Evolutionary conservation across 768 basidiomycete genomes (phyloP).

Genomic region (Leccinum pellstonianum): DNA sequence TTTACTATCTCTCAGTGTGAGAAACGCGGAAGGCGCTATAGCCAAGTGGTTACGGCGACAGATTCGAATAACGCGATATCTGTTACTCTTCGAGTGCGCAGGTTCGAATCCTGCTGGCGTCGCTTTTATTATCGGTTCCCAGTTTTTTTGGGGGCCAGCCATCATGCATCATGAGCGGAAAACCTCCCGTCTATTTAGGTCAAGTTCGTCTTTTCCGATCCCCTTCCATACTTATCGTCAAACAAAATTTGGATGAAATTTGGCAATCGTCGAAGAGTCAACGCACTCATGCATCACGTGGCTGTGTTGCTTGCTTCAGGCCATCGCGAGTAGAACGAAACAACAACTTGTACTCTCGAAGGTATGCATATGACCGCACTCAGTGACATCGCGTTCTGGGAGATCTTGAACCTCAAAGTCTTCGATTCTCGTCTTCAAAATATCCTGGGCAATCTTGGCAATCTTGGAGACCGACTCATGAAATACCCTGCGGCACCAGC

Average conservation of each 20-base stretch:
- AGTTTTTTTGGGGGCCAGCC: background rate
- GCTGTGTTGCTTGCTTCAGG: background rate
- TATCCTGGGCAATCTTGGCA: background rate
- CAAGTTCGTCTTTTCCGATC: background rate
- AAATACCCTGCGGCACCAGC: background rate
- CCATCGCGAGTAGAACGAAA: too few species aligned
- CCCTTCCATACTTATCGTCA: background rate
- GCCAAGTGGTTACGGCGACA: conserved; percentile 80
- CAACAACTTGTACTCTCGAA: background rate
- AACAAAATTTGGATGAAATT: background rate
- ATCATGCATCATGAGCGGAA: background rate
- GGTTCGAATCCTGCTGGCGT: conserved; percentile 44
- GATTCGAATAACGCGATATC: conserved; percentile 50
- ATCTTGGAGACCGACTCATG: background rate
- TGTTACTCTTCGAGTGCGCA: conserved; percentile 42
- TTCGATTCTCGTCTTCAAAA: background rate
- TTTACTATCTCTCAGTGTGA: background rate
- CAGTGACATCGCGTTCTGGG: conserved; percentile 4
- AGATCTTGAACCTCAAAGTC: background rate
- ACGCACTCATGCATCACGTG: background rate
- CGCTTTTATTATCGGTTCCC: conserved; percentile 16
- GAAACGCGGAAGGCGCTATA: conserved; percentile 43
- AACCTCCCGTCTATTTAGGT: too few species aligned
- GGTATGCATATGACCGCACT: conserved; percentile 7
- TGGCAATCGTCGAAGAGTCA: background rate